Base-by-base conservation (phyloP, 257 asterid species). In the Fraxinus pennsylvanica region DNA sequence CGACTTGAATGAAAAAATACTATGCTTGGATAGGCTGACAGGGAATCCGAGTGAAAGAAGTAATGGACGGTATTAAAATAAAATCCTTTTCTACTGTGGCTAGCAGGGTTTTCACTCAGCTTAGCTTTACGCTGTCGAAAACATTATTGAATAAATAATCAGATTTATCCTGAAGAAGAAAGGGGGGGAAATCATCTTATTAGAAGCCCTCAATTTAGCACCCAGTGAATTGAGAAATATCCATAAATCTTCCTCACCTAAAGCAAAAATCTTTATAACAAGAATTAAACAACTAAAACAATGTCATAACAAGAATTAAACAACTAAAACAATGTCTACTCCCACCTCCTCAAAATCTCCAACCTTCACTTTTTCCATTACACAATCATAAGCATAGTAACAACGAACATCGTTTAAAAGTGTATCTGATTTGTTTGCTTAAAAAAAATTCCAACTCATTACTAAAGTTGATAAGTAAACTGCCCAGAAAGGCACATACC, bases 131-230 rank as follows among this genome's bases (percentile, higher is more conserved):
- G 9, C 10, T 61, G 68, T 21, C 30, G 17, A 61, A 22, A 61
- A 21, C 68, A 61, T 22, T 61, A 22, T 8, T 6, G 25, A 54
- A n/a, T 54, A 19, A 19, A 54, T 54, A 19, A n/a, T 27, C 65
- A 54, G 27, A 19, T n/a, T 47, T 47, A 47, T 14, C 57, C 57
- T 12, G 57, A 54, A 54, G 27, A 54, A 54, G 65, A n/a, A 52
- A 54, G 27, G 27, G 27, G 27, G 27, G 3, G 4, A 6, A 19
- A 1, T n/a, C 2, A 6, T 61, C 33, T 25, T 8, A 21, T 25
- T n/a, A 22, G 33, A 61, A 61, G 68, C 33, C 68, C 68, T 63
- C 68, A 63, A 25, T 63, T 63, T 63, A 63, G 68, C 35, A 63
- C 15, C 69, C 69, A 25, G 29, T 22, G 33, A 63, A 63, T 10